Conservation (phyloP, 768 basidiomycete genomes). For the Pulveroboletus sp. region DNA sequence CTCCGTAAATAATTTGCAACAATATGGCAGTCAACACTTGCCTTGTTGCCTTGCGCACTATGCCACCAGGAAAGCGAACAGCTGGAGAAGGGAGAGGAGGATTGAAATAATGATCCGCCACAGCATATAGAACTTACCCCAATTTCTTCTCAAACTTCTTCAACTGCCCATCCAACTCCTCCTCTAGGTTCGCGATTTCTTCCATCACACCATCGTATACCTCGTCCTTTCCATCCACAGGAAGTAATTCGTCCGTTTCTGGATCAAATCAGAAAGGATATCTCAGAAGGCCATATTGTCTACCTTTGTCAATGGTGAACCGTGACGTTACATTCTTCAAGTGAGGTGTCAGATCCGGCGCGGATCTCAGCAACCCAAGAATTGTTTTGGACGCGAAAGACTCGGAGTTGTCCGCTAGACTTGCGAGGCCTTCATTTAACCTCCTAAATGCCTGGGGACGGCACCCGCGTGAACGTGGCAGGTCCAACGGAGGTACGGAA, state of each 20-base stretch:
- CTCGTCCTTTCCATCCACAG: constrained; percentile 81
- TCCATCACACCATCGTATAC: constrained; percentile 75
- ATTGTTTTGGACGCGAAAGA: constrained; percentile 78
- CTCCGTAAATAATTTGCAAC: constrained; percentile 1
- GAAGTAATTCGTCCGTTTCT: constrained; percentile 72
- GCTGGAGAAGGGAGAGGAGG: constrained; percentile 35
- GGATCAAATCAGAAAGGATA: constrained; percentile 22
- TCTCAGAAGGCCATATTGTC: constrained; percentile 4
- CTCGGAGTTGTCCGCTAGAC: constrained; percentile 63
- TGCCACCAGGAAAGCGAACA: constrained; percentile 63
- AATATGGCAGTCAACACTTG: constrained; percentile 17
- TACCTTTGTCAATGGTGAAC: constrained; percentile 64
- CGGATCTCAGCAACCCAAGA: constrained; percentile 67
- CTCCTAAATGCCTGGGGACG: constrained; percentile 66
- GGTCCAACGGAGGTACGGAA: not conserved
- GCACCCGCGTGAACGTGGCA: constrained; percentile 2
- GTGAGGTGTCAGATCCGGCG: constrained; percentile 74
- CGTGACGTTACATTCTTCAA: constrained; percentile 71
- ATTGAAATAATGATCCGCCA: constrained; percentile 8
- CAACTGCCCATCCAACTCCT: constrained; percentile 64
- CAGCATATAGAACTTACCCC: constrained; percentile 42
- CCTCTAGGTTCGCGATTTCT: constrained; percentile 71
- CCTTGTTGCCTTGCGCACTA: constrained; percentile 82
- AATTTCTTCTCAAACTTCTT: constrained; percentile 63
- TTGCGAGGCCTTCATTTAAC: constrained; percentile 63